phyloP scores from a whole-genome alignment of 2,329 filamentous ascomycete genomes.

The Pseudopithomyces chartarum region DNA sequence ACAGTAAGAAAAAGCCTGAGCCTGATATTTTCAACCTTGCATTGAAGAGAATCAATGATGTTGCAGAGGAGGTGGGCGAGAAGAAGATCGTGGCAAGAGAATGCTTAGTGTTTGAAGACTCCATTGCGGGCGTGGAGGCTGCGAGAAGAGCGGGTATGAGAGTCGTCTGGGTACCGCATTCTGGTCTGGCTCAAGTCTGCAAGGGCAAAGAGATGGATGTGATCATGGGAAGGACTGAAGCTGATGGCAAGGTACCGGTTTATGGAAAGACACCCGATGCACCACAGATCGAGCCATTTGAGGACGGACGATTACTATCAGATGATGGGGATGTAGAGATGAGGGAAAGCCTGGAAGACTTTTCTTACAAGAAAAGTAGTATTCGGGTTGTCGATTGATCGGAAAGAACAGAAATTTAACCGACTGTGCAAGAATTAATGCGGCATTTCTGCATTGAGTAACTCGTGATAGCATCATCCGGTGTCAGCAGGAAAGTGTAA shows the following conservation, averaged over 20 bases:
- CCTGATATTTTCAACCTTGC: conserved; percentile 23
- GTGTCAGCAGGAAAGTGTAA: no score
- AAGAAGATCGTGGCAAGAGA: conserved; percentile 22
- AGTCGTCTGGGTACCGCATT: conserved; percentile 42
- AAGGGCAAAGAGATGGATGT: conserved; percentile 16
- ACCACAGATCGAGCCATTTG: neutral
- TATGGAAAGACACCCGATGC: conserved; percentile 3
- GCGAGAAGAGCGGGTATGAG: conserved; percentile 42
- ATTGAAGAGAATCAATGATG: conserved; percentile 14
- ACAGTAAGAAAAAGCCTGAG: conserved; percentile 14
- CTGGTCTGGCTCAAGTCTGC: conserved; percentile 24
- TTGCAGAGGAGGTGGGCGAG: conserved; percentile 8
- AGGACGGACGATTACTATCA: conserved; percentile 4
- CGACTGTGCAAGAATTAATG: neutral
- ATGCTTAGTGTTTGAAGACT: conserved; percentile 45
- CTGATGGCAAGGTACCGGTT: neutral
- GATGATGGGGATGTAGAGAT: conserved; percentile 20
- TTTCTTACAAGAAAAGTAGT: conserved; percentile 14
- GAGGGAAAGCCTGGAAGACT: conserved; percentile 14
- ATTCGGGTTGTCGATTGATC: neutral
- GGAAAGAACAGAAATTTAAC: neutral
- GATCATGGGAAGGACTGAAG: conserved; percentile 18
- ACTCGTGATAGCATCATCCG: no score
- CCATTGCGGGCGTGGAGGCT: conserved; percentile 37
- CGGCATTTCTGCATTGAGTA: no score